Percentiles rank a stretch among this genome's conserved stretches.
Conservation (phyloP, 768 basidiomycete genomes). For the Ephemerocybe angulata region DNA sequence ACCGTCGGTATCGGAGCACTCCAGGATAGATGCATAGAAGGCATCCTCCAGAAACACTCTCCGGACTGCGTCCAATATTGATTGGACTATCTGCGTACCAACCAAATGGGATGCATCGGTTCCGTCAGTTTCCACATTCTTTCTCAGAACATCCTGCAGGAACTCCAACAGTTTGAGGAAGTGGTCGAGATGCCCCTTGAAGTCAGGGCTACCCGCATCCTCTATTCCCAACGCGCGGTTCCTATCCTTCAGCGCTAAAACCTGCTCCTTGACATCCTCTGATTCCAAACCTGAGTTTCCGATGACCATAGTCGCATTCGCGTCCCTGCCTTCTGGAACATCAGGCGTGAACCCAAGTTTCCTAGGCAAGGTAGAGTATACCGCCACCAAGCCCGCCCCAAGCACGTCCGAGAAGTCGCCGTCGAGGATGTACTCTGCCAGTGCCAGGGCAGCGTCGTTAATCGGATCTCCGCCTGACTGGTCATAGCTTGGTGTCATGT, state of each 20-base stretch:
- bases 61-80: constrained; percentile 79
- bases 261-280: constrained; percentile 52
- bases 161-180: constrained; percentile 91
- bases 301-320: constrained; percentile 61
- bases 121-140: constrained; percentile 50
- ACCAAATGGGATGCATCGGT: constrained; percentile 63
- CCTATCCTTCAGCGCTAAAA: constrained; percentile 47
- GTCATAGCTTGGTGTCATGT: constrained; percentile 37
- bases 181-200: constrained; percentile 78
- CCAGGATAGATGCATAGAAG: constrained; percentile 87
- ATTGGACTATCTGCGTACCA: constrained; percentile 76
- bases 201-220: constrained; percentile 69
- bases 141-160: constrained; percentile 79
- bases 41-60: constrained; percentile 90
- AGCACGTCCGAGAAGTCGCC: constrained; percentile 99
- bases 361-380: constrained; percentile 86
- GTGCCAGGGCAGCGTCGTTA: constrained; percentile 77
- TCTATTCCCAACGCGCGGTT: constrained; percentile 67
- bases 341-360: constrained; percentile 72
- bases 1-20: constrained; percentile 91
- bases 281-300: constrained; percentile 57
- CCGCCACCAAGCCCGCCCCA: constrained; percentile 87
- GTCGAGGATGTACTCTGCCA: constrained; percentile 91
- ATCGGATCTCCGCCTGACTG: constrained; percentile 60
- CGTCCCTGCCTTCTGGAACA: constrained; percentile 33